Evolutionary conservation across 352 stramenopile species (phyloP), one percentile per base, ranked within the genome.

Genomic region (Phytophthora cryptogea): DNA sequence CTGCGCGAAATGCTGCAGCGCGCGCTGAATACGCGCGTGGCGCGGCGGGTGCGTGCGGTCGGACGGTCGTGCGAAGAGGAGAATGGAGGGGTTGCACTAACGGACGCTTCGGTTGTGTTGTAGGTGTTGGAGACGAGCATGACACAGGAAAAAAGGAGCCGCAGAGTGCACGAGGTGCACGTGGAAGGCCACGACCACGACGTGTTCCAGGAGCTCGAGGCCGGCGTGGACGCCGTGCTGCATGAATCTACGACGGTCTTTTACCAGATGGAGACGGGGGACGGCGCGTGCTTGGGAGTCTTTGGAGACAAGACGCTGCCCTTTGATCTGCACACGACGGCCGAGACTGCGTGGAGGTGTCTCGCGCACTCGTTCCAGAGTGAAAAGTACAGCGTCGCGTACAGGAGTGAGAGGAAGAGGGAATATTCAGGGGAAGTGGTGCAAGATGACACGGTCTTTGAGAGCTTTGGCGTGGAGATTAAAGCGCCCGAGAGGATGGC

Each of bases 381-480:
- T 37, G 61, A 72, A 8, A 75, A 76, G 35, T 79, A 63, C 27
- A 72, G 62, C 14, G 74, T 66, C 33, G 75, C 71, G 30, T 73
- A 70, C 37, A 53, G 33, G 5, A 54, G 54, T 31, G 65, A 72
- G 41, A 52, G 54, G 42, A 54, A 42, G 27, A 53, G 45, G n/a
- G 31, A 61, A 6, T 35, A 63, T 23, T 45, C 36, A 6, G 31
- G 10, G 11, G 36, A 59, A 20, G 35, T 62, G 4, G 26, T 56
- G 1, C 45, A 52, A 16, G 76, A 86, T 47, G 75, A 89, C 37
- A 86, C 74, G 8, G 78, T 90, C 13, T 43, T 76, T 8, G 81
- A 90, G 54, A 81, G 74, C 62, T 83, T 88, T 63, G 74, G 73
- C 20, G 59, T 90, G 1, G 73, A 83, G 60, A 64, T 88, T 39